Evolutionary conservation across 2,329 filamentous ascomycete genomes (phyloP).

Genomic region (Hymenoscyphus scutula): DNA sequence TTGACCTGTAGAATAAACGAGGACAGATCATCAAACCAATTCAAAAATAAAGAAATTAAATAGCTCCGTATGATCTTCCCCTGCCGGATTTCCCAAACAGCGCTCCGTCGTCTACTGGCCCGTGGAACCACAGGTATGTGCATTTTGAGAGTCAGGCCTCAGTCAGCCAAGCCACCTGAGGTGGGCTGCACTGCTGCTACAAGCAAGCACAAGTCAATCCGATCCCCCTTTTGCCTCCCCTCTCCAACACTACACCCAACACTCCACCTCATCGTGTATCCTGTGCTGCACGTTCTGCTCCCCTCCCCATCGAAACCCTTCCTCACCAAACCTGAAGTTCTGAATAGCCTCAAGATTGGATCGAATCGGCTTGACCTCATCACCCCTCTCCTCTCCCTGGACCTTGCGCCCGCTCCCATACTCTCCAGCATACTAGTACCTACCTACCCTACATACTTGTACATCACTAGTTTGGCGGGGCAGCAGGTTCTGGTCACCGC

Average conservation of each 20-base stretch:
- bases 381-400: not conserved
- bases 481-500: slow-evolving; percentile 3
- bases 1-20: no score
- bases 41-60: no score
- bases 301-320: not conserved
- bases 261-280: not conserved
- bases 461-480: slow-evolving; percentile 3
- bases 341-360: slow-evolving; percentile 1
- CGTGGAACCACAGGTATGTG: no score
- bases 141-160: no score
- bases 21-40: no score
- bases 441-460: no score
- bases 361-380: not conserved
- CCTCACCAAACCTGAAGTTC: not conserved
- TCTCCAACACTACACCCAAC: not conserved
- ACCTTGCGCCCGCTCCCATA: not conserved
- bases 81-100: no score
- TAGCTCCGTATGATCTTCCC: no score
- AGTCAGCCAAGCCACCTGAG: no score
- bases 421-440: slow-evolving; percentile 3
- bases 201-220: not conserved
- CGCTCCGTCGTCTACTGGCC: no score
- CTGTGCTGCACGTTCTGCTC: not conserved
- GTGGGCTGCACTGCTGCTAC: no score
- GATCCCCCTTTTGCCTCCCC: not conserved